Conservation (phyloP, 2,329 filamentous ascomycete species). For the Botryotinia convoluta region DNA sequence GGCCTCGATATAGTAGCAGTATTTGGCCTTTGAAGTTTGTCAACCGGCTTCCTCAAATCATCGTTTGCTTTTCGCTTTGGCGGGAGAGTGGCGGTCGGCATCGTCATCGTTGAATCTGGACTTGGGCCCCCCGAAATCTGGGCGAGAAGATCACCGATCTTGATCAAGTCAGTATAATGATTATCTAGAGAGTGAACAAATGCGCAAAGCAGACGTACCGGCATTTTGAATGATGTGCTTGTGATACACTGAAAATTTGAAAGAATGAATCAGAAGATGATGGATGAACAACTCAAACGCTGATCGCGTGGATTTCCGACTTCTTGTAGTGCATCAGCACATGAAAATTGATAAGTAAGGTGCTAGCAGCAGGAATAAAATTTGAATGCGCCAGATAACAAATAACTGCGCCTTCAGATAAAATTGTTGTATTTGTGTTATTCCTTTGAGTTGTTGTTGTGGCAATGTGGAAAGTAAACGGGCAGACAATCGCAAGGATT, state of each 20-base stretch:
- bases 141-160: slow-evolving; percentile 59
- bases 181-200: slow-evolving; percentile 18
- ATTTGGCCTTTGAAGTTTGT: slow-evolving; percentile 45
- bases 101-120: slow-evolving; percentile 31
- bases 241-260: slow-evolving; percentile 10
- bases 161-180: slow-evolving; percentile 28
- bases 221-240: slow-evolving; percentile 28
- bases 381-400: neutral
- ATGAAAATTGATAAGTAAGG: slow-evolving; percentile 3
- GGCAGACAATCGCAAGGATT: slow-evolving; percentile 9
- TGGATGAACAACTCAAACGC: slow-evolving; percentile 24
- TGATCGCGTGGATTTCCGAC: slow-evolving; percentile 25
- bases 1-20: slow-evolving; percentile 31
- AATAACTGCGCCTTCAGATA: slow-evolving; percentile 1
- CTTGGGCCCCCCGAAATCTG: slow-evolving; percentile 56
- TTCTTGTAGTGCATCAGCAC: slow-evolving; percentile 24
- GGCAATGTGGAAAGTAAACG: slow-evolving; percentile 5
- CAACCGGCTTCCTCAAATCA: slow-evolving; percentile 43
- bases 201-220: slow-evolving; percentile 27
- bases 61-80: slow-evolving; percentile 59
- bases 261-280: slow-evolving; percentile 10
- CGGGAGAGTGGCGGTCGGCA: slow-evolving; percentile 34
- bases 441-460: slow-evolving; percentile 15
- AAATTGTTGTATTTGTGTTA: slow-evolving; percentile 2
- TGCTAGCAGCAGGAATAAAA: neutral